Conservation (phyloP, 2,329 filamentous ascomycete genomes). For the Zalaria obscura region DNA sequence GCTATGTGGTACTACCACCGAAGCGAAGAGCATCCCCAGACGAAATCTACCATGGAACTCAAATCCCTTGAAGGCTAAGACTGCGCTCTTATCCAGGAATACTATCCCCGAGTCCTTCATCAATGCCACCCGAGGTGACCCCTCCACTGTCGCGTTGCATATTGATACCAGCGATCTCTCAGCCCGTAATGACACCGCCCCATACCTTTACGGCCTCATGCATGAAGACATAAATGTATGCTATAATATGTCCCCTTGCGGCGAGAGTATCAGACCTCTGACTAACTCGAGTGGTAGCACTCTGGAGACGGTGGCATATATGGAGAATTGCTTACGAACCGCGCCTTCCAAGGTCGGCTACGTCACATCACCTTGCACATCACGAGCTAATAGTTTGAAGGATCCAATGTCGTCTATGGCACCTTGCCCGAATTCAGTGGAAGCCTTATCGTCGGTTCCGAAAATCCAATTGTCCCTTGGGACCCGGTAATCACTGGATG, state of each 20-base stretch:
- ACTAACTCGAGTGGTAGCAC: conserved; percentile 26
- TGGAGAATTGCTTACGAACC: conserved; percentile 55
- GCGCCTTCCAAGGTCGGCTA: conserved; percentile 46
- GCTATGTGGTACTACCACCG: too few relatives aligned
- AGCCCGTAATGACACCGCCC: conserved; percentile 7
- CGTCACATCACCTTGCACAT: neutral
- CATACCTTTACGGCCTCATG: conserved; percentile 8
- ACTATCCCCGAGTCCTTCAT: conserved; percentile 6
- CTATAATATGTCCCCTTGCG: neutral
- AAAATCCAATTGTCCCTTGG: conserved; percentile 17
- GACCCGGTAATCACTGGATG: conserved; percentile 13
- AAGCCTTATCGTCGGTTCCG: conserved; percentile 10
- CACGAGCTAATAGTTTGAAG: conserved; percentile 1
- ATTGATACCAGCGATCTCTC: conserved; percentile 5
- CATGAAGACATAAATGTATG: conserved; percentile 3
- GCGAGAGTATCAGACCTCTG: conserved; percentile 3
- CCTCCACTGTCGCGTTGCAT: conserved; percentile 5
- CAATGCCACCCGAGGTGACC: conserved; percentile 8
- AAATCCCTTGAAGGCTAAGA: neutral
- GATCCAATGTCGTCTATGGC: conserved; percentile 11
- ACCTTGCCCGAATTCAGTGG: conserved; percentile 10
- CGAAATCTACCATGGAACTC: too few relatives aligned
- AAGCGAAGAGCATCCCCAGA: too few relatives aligned
- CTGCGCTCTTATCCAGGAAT: neutral
- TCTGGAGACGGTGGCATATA: conserved; percentile 62